Evolutionary conservation across 306 rosid genomes (phyloP).

Genomic region (Quercus ilex): DNA sequence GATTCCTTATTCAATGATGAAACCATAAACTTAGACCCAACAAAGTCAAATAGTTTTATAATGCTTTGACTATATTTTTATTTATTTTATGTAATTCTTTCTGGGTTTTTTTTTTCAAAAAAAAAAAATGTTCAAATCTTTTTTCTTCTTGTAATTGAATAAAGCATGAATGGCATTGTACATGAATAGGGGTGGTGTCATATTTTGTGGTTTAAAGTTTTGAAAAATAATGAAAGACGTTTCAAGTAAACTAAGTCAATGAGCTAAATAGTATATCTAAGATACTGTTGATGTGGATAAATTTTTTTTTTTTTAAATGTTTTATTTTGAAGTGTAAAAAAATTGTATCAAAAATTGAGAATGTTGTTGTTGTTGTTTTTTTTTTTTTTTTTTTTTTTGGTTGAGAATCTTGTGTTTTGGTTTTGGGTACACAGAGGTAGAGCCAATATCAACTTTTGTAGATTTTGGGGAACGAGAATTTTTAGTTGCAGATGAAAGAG

Average conservation of each 20-base stretch:
- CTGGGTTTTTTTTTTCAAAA: background rate
- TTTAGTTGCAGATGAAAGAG: constrained; percentile 92
- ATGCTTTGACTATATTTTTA: background rate
- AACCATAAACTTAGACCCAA: background rate
- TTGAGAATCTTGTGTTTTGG: background rate
- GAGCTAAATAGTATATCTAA: background rate
- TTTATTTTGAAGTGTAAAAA: background rate
- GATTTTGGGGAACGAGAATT: constrained; percentile 86
- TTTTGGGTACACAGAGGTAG: constrained; percentile 74
- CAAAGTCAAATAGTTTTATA: background rate
- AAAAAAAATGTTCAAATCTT: too few species aligned
- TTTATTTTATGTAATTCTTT: background rate
- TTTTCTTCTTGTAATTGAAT: too few species aligned
- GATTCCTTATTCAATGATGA: background rate
- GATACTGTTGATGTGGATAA: background rate
- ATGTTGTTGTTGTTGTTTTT: too few species aligned
- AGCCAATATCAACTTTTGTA: constrained; percentile 79
- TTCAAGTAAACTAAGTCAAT: background rate
- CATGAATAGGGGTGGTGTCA: too few species aligned
- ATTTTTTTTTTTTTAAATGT: background rate
- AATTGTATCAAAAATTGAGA: constrained; percentile 5
- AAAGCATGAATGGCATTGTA: too few species aligned
- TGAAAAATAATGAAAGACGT: background rate
- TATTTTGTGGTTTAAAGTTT: background rate
- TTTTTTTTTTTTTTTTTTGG: too few species aligned